Evolutionary conservation across 345 rosid species (phyloP), one percentile per base, ranked within the genome.

Genomic region (Eutrema heterophyllum): DNA sequence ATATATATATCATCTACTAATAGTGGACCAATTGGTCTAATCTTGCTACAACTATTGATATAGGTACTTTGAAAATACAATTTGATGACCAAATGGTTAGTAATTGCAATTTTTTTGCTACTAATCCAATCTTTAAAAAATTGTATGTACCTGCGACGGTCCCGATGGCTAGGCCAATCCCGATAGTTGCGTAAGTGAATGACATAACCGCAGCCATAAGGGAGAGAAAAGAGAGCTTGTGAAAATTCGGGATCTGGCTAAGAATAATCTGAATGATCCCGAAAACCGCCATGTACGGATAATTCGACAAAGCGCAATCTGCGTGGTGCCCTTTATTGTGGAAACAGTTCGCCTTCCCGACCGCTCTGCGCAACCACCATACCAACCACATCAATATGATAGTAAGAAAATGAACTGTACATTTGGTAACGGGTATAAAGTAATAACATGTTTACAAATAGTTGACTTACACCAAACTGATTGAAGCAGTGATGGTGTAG

Each of bases 401-500:
- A 9, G 27, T 1, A 50, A 6, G 7, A 36, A 36, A 58, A 18
- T 6, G 12, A 53, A 62, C 40, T 6, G 33, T 67, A 29, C 12
- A 52, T 52, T 29, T 65, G 9, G 46, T 67, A 51, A 59, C 39
- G 40, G 30, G 50, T 33, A 58, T 6, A 61, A 62, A 75, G 35
- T 59, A 44, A 75, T 6, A 33, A 35, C 49, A 72, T 63, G 4
- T 41, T 65, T 30, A 73, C 45, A 48, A 9, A 40, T 39, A 59
- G 54, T 70, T 70, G 61, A 77, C 98, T 91, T 83, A 94, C 98
- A 89, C 97, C 86, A 94, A 88, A 77, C 98, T 94, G 24, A 91
- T 89, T n/a, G 98, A 88, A 16, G 96, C 91, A 58, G 98, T 91
- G 81, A 94, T 94, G 14, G 96, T 94, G 81, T 91, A 94, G 29